Conservation (phyloP, 345 rosid genomes). For the Pseudoturritis turrita region DNA sequence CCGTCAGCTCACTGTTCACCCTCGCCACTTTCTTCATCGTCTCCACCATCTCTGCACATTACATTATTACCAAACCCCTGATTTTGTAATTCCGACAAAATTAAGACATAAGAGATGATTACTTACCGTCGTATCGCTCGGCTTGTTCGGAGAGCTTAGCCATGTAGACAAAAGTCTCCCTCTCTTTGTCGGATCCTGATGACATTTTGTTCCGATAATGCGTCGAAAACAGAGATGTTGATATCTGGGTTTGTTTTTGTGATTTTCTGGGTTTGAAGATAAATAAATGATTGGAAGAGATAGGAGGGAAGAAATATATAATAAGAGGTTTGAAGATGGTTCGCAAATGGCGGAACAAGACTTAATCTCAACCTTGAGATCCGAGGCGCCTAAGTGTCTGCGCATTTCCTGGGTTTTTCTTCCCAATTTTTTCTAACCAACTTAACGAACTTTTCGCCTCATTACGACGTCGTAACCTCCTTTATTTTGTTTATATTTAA, state of each 20-base stretch:
- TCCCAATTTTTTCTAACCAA: not conserved
- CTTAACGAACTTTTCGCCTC: constrained; percentile 18
- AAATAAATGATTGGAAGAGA: constrained; percentile 7
- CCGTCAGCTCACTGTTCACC: constrained; percentile 78
- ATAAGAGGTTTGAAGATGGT: constrained; percentile 22
- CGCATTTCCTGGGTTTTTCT: constrained; percentile 16
- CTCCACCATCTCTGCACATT: constrained; percentile 83
- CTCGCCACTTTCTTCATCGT: constrained; percentile 85
- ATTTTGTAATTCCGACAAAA: not conserved
- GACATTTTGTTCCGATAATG: constrained; percentile 23
- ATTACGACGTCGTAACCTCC: not conserved
- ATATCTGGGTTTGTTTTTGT: not conserved
- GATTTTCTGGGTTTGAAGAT: not conserved
- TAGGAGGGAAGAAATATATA: constrained; percentile 12
- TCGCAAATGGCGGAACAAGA: constrained; percentile 40
- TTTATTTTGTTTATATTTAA: not conserved
- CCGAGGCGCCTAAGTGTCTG: constrained; percentile 14
- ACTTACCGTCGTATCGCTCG: constrained; percentile 84
- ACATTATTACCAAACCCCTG: not conserved
- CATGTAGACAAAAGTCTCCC: constrained; percentile 79
- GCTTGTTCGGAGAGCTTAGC: constrained; percentile 97
- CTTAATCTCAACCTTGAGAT: constrained; percentile 59
- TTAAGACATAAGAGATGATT: not conserved
- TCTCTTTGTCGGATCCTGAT: constrained; percentile 70
- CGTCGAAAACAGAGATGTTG: constrained; percentile 2